Evolutionary conservation across 2,329 filamentous ascomycete genomes (phyloP).

Genomic region (Colletotrichum lupini): DNA sequence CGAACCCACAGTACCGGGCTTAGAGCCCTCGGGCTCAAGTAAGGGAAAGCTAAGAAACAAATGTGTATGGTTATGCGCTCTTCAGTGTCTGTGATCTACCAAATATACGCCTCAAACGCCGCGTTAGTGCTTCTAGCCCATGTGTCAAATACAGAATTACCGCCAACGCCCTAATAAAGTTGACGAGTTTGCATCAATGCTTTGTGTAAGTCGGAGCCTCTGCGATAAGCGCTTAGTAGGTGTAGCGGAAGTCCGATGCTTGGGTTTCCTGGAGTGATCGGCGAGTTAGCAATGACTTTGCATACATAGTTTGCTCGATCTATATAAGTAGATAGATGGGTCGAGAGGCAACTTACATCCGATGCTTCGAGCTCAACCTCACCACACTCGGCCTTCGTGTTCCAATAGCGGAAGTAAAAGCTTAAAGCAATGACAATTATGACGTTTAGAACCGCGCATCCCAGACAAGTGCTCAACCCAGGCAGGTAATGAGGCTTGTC

Average conservation of each 20-base stretch:
- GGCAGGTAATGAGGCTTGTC: slow-evolving; percentile 26
- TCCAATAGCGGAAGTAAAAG: slow-evolving; percentile 22
- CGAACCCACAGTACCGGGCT: not conserved
- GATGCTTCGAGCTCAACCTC: slow-evolving; percentile 29
- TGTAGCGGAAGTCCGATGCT: slow-evolving; percentile 28
- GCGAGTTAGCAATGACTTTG: not conserved
- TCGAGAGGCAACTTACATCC: not conserved
- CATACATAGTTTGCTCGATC: not conserved
- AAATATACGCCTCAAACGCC: not conserved
- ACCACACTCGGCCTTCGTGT: slow-evolving; percentile 5
- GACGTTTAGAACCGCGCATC: slow-evolving; percentile 22
- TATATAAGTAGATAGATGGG: accelerated
- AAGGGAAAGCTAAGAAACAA: not conserved
- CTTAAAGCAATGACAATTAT: slow-evolving; percentile 11
- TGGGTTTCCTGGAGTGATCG: slow-evolving; percentile 11
- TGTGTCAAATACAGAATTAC: not conserved
- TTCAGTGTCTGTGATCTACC: not conserved
- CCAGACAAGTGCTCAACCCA: slow-evolving; percentile 23
- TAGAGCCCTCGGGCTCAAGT: not conserved
- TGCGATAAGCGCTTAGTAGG: not conserved
- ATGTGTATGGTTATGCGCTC: not conserved
- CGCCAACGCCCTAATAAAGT: not conserved
- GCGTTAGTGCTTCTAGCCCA: not conserved
- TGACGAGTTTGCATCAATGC: not conserved
- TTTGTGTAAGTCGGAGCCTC: not conserved